Conservation (phyloP, 1,284 basidiomycete genomes). For the Pisolithus thermaeus region DNA sequence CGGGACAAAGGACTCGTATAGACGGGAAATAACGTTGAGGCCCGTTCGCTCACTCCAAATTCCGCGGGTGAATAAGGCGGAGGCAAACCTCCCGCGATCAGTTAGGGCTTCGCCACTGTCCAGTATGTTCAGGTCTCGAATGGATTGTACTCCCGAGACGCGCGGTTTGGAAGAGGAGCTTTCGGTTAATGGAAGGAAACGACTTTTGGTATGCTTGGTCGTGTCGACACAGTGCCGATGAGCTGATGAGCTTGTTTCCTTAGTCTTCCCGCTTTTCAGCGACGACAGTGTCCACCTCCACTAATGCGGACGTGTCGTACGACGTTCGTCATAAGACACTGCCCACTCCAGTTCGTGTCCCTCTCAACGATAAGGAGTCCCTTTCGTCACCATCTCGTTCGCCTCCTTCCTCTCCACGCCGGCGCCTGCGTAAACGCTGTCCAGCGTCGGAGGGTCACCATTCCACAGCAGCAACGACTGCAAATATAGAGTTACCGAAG, state of each 20-base stretch:
- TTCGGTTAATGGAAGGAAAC: conserved; percentile 3
- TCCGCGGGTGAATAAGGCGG: conserved; percentile 22
- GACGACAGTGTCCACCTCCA: conserved; percentile 46
- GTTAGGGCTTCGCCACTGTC: not conserved
- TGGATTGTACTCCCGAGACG: conserved; percentile 7
- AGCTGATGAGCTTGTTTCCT: not conserved
- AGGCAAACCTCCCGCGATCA: conserved; percentile 3
- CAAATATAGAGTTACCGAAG: not conserved
- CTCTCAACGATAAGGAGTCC: conserved; percentile 2
- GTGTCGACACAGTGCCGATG: not conserved
- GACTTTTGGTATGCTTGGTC: conserved; percentile 15
- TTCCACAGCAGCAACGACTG: not conserved
- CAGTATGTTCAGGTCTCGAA: not conserved
- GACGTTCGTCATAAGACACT: conserved; percentile 5
- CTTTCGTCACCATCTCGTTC: conserved; percentile 10
- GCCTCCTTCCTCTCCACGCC: conserved; percentile 19
- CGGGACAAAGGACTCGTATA: conserved; percentile 29
- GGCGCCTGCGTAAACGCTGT: conserved; percentile 24
- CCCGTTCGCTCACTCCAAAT: conserved; percentile 15
- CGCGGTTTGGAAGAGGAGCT: conserved; percentile 9
- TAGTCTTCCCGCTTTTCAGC: conserved; percentile 48
- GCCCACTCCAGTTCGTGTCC: conserved; percentile 10
- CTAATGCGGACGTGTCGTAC: conserved; percentile 34
- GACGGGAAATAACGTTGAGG: conserved; percentile 17
- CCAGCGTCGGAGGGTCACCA: conserved; percentile 4